phyloP scores from a whole-genome alignment of 225 moss, liverwort and hornwort species.

The Ulota crispa region DNA sequence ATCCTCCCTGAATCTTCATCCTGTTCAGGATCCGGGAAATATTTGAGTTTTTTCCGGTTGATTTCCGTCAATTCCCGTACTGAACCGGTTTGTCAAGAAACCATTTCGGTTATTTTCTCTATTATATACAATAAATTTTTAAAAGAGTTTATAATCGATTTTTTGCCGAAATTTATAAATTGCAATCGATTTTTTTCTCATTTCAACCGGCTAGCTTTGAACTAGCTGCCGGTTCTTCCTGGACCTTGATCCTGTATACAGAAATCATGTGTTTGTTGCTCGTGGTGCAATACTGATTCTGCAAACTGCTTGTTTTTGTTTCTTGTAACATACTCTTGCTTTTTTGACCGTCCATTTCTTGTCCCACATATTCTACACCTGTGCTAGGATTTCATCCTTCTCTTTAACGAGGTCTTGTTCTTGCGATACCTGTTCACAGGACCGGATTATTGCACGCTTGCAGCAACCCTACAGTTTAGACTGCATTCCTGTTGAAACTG shows the following conservation, averaged over 20 bases:
- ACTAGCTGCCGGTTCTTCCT: no score
- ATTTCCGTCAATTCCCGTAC: no score
- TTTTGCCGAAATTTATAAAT: no score
- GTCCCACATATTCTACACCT: background rate
- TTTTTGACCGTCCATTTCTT: background rate
- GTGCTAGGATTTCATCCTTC: background rate
- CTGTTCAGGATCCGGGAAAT: background rate
- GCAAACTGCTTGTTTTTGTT: background rate
- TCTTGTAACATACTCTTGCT: background rate
- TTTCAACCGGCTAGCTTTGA: no score
- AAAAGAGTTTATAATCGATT: no score
- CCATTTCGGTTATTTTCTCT: no score
- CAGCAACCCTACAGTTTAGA: conserved; percentile 98
- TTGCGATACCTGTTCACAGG: conserved; percentile 52
- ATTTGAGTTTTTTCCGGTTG: no score
- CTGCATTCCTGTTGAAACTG: conserved; percentile 98
- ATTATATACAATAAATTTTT: no score
- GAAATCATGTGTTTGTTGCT: conserved; percentile 11
- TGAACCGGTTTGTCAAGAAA: no score
- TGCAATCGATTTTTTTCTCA: no score
- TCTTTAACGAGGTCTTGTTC: conserved; percentile 16
- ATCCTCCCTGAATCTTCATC: background rate
- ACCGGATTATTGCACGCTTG: conserved; percentile 94
- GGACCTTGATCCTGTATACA: background rate
- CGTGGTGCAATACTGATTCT: background rate